Evolutionary conservation across 257 asterid genomes (phyloP).

Genomic region (Fraxinus americana): DNA sequence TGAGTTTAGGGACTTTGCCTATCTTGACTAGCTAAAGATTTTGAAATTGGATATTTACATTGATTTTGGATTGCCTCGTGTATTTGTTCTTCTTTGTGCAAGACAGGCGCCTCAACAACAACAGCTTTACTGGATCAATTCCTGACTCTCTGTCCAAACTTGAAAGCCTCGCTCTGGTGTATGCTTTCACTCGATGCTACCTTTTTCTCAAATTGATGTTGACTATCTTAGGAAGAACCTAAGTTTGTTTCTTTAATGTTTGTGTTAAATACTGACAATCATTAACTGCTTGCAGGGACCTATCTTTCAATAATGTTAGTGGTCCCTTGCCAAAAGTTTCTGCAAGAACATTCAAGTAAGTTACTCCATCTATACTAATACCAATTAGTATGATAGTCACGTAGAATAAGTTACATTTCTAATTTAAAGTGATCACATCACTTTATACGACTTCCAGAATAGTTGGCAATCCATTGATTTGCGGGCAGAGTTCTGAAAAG

Average conservation of each 20-base stretch:
- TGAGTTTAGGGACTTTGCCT: constrained; percentile 44
- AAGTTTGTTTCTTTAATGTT: constrained; percentile 12
- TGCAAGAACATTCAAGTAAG: constrained; percentile 91
- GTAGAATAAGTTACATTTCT: not conserved
- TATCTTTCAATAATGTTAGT: constrained; percentile 87
- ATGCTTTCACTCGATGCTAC: constrained; percentile 25
- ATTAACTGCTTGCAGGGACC: constrained; percentile 64
- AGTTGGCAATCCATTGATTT: constrained; percentile 82
- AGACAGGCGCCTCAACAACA: constrained; percentile 93
- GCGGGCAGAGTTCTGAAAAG: constrained; percentile 64
- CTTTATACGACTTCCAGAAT: constrained; percentile 50
- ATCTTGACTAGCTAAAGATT: not conserved
- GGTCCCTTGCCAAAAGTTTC: constrained; percentile 84
- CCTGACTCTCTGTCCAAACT: constrained; percentile 69
- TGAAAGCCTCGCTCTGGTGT: constrained; percentile 82
- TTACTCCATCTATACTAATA: not conserved
- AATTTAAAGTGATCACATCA: constrained; percentile 18
- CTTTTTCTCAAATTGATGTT: not conserved
- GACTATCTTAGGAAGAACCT: not conserved
- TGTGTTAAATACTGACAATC: not conserved
- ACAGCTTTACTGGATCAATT: constrained; percentile 73
- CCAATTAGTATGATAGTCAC: not conserved
- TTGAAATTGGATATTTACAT: not conserved
- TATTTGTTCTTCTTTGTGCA: constrained; percentile 40
- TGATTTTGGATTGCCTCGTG: constrained; percentile 26